These are phyloP conservation scores for Solanum piurae DNA, from an alignment of 257 asterid species.

Conservation along the genomic window DNA sequence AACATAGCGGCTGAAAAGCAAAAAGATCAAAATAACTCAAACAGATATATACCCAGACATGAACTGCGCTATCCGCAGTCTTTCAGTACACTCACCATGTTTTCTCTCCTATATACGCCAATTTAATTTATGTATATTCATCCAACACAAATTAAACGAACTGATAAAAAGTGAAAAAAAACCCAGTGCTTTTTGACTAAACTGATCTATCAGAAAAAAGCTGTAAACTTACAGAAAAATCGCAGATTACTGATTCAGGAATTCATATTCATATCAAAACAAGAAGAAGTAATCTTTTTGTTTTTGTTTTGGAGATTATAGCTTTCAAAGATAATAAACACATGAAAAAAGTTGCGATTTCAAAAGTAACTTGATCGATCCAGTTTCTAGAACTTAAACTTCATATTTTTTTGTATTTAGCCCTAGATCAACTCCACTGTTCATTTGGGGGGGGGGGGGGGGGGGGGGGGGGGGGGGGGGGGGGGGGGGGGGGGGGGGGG, in stretches of 20 bases:
- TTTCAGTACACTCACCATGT: not conserved
- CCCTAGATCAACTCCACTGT: not conserved
- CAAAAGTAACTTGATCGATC: not conserved
- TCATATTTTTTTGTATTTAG: not conserved
- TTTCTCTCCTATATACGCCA: not conserved
- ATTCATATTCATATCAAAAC: not conserved
- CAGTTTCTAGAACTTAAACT: not conserved
- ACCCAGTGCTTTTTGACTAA: not conserved
- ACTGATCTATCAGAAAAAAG: not conserved
- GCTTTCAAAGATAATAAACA: not conserved
- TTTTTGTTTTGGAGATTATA: not conserved
- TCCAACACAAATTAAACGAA: not conserved
- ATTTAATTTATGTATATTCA: not conserved
- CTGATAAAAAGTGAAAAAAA: not conserved
- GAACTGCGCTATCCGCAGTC: not conserved
- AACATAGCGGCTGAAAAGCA: conserved; percentile 16
- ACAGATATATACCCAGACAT: conserved; percentile 22
- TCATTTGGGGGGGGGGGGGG: no score
- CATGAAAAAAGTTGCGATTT: not conserved
- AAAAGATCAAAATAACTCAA: conserved; percentile 5
- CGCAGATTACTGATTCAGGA: not conserved
- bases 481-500: no score
- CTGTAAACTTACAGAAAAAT: not conserved
- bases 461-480: no score
- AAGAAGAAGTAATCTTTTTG: not conserved